Evolutionary conservation across 1,139 yeast species (phyloP).

Genomic region (Hansenula sp.): DNA sequence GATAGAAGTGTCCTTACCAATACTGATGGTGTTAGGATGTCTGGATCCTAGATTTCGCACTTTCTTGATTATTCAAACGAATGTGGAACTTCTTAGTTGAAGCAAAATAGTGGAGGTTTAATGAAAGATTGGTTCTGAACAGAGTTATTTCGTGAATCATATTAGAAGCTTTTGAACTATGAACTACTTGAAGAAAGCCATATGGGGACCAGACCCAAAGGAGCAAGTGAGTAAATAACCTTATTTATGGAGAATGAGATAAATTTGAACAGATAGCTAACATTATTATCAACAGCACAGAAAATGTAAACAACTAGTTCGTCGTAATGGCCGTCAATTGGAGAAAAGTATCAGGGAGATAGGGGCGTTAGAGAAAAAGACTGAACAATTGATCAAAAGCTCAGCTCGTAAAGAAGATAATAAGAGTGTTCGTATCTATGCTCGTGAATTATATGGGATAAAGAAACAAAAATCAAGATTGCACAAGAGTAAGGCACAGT

Average conservation of each 20-base stretch:
- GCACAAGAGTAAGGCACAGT: conserved; percentile 77
- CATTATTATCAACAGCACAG: conserved; percentile 46
- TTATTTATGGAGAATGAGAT: no score
- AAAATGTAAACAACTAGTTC: conserved; percentile 73
- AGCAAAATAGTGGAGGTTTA: no score
- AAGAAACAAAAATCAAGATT: conserved; percentile 73
- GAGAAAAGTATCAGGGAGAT: conserved; percentile 75
- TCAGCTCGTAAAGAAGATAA: conserved; percentile 78
- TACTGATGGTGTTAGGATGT: no score
- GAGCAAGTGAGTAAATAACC: conserved; percentile 39
- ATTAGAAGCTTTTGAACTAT: no score
- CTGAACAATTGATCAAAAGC: conserved; percentile 68
- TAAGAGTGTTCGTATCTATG: conserved; percentile 73
- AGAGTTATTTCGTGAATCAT: no score
- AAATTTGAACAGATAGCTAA: conserved; percentile 42
- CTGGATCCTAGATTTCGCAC: no score
- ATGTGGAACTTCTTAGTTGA: no score
- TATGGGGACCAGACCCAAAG: conserved; percentile 92
- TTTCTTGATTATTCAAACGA: no score
- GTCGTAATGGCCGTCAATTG: conserved; percentile 80
- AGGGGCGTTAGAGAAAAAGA: conserved; percentile 58
- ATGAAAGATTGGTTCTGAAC: no score
- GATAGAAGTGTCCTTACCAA: no score
- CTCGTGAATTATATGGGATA: conserved; percentile 74
- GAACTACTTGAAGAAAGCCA: conserved; percentile 75